Base-by-base conservation (phyloP, 1,284 basidiomycete genomes). In the Neolentinus lepideus region DNA sequence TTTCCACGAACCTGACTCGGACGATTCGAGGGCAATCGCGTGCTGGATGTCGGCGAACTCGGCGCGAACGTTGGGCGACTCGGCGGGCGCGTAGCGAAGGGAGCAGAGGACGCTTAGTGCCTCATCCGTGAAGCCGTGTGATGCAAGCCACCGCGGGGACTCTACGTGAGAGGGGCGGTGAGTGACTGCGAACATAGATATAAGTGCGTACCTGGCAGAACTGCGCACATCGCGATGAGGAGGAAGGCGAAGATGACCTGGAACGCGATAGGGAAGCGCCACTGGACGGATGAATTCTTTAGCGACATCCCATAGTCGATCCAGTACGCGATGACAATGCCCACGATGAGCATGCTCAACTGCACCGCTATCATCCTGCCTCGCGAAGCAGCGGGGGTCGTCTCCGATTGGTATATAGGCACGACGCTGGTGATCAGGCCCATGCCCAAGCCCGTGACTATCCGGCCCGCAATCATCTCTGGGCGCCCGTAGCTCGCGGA, bases 331-430 rank as follows among this genome's bases (percentile, higher is more conserved):
- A 43, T 21, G 8, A 43, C 38, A 16, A 43, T 43, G 16, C 38
- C 38, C 38, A 43, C 38, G n/a, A 43, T 43, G 38, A 43, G 38
- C 38, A 43, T 43, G 38, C 8, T 8, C 38, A 43, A 88, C 64
- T 91, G 88, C 57, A 90, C 70, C 4, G 88, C 82, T 43, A 90
- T 84, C 59, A 90, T 77, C 33, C 86, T 82, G 36, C 88, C 88
- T 63, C 89, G 85, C 62, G 90, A 85, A 19, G 75, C 67, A 22
- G 85, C 85, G 3, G 79, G 77, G 35, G 83, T 82, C 60, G 88
- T 81, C 69, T 89, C 88, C 35, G 84, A 83, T 67, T 90, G 88
- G 65, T 88, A 88, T 59, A 88, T 75, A 6, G 85, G 85, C 1
- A 88, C 83, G 27, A 84, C 75, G 22, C 77, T 73, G 52, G 79